Evolutionary conservation across 257 asterid species (phyloP).

Genomic region (Lycium barbarum): DNA sequence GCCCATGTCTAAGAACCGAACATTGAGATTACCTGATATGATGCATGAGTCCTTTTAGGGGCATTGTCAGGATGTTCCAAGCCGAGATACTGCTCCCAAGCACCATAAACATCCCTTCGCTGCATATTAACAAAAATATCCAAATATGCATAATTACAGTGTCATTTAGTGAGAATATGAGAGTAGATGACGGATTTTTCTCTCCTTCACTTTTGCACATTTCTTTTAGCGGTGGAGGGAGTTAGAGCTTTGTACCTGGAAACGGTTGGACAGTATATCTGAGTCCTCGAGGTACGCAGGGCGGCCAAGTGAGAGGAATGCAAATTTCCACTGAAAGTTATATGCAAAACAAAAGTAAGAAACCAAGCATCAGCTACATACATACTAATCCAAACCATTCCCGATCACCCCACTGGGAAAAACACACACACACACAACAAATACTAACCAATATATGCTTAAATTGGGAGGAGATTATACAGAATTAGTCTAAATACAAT

Average conservation of each 20-base stretch:
- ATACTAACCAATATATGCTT: background rate
- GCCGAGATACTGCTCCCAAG: constrained; percentile 73
- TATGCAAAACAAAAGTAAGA: background rate
- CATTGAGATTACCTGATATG: constrained; percentile 50
- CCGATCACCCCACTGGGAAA: background rate
- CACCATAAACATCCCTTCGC: constrained; percentile 51
- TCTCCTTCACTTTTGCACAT: background rate
- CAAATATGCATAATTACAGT: background rate
- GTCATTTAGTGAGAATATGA: background rate
- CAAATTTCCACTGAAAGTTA: constrained; percentile 63
- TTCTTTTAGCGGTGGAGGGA: background rate
- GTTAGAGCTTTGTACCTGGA: constrained; percentile 50
- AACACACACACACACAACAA: background rate
- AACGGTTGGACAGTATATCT: constrained; percentile 55
- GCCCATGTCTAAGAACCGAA: constrained; percentile 9
- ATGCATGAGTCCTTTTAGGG: constrained; percentile 54
- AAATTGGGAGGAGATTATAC: background rate
- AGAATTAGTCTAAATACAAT: background rate
- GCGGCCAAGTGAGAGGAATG: constrained; percentile 58
- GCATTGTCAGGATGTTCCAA: constrained; percentile 60
- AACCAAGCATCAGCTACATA: background rate
- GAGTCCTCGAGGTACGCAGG: constrained; percentile 66
- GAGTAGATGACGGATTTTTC: background rate
- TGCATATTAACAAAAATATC: constrained; percentile 32
- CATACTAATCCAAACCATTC: constrained; percentile 3